Conservation (phyloP, 495 filamentous ascomycete species). For the Pyrenopolyporus hunteri region DNA sequence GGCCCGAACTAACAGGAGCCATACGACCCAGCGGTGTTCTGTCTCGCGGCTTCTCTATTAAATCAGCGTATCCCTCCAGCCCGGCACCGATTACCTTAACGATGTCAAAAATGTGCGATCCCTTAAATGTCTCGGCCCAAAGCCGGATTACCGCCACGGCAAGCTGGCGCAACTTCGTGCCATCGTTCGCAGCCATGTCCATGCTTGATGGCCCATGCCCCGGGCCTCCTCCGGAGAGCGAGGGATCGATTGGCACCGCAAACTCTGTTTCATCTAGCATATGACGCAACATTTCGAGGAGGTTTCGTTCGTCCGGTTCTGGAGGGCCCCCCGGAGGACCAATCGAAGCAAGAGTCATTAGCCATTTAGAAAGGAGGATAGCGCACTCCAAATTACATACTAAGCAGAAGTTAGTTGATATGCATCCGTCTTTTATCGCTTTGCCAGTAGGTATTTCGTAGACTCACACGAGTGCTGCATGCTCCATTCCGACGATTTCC, state of each 20-base stretch:
- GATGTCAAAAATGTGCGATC: conserved; percentile 70
- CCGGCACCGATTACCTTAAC: conserved; percentile 67
- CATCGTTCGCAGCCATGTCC: conserved; percentile 51
- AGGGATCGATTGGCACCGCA: conserved; percentile 62
- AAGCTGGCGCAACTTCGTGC: conserved; percentile 63
- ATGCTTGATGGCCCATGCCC: conserved; percentile 45
- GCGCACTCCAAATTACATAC: conserved; percentile 75
- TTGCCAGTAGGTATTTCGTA: neutral
- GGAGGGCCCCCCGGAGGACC: conserved; percentile 51
- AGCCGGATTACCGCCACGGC: conserved; percentile 67
- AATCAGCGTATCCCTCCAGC: conserved; percentile 68
- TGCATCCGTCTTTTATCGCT: neutral
- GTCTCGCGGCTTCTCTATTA: conserved; percentile 62
- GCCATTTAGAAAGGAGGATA: conserved; percentile 65
- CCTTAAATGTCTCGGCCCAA: conserved; percentile 73
- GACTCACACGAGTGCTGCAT: conserved; percentile 68
- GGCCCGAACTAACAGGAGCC: conserved; percentile 38
- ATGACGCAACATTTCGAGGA: conserved; percentile 70
- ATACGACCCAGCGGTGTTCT: conserved; percentile 52
- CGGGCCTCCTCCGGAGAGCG: conserved; percentile 47
- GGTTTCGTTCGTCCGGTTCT: conserved; percentile 65
- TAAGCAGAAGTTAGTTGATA: conserved; percentile 29
- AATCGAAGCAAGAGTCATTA: conserved; percentile 52
- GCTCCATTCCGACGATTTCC: conserved; percentile 72
- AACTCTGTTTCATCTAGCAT: conserved; percentile 81